These are phyloP conservation scores for Oenanthe javanica DNA, from an alignment of 140 eudicot species.

Conservation along the genomic window DNA sequence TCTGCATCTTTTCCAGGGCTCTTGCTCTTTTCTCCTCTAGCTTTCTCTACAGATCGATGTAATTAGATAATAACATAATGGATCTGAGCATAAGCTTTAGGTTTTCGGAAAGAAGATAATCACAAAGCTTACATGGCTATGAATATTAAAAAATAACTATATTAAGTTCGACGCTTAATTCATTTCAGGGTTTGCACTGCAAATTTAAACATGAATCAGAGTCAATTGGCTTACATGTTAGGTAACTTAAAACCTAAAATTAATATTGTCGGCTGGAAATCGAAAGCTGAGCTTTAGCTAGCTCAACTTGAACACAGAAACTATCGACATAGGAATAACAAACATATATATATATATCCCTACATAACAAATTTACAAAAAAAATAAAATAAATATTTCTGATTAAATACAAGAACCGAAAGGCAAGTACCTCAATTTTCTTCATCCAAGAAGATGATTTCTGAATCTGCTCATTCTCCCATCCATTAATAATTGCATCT, in stretches of 20 bases:
- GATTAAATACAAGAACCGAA: background rate
- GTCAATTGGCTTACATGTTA: background rate
- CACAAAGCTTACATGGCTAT: background rate
- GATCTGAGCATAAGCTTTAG: background rate
- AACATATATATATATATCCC: too few species aligned
- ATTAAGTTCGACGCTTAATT: background rate
- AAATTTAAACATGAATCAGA: background rate
- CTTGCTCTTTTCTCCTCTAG: conserved; percentile 93
- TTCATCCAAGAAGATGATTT: conserved; percentile 85
- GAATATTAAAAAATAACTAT: background rate
- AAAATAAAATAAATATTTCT: background rate
- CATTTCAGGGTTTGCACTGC: background rate
- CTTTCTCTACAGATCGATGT: conserved; percentile 45
- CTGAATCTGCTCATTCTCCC: conserved; percentile 81
- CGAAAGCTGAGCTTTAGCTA: background rate
- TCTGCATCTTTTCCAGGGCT: conserved; percentile 87
- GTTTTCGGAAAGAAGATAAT: background rate
- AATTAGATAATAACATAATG: background rate
- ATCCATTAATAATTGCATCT: conserved; percentile 71
- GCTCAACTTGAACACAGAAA: background rate
- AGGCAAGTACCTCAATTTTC: conserved; percentile 65
- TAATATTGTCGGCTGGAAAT: background rate
- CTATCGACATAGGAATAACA: background rate
- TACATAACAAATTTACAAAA: background rate
- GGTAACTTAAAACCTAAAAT: background rate